A percentile compares a stretch with the other conserved stretches of the same genome.
Conservation (phyloP, 2,329 filamentous ascomycete species). For the Shiraia sp. region DNA sequence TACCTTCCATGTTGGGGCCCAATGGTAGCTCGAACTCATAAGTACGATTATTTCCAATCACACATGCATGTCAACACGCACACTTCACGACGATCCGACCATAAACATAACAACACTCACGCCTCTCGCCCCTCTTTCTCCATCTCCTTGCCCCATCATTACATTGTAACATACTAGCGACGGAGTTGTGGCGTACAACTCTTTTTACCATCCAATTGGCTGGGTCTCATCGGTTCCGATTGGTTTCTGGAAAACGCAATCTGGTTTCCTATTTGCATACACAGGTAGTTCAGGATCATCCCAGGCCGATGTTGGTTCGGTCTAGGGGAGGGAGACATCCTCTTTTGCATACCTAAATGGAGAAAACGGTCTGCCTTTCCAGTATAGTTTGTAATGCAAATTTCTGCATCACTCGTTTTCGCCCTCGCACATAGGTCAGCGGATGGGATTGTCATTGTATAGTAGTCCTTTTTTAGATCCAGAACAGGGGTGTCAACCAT, state of each 20-base stretch:
- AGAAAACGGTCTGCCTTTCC: conserved; percentile 12
- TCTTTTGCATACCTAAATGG: conserved; percentile 12
- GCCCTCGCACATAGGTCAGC: conserved; percentile 2
- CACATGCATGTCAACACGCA: conserved; percentile 8
- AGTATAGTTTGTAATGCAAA: conserved; percentile 27
- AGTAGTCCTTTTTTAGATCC: conserved; percentile 3
- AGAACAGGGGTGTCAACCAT: neutral
- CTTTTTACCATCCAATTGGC: conserved; percentile 7
- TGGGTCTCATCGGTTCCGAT: conserved; percentile 16
- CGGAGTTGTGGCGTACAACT: conserved; percentile 30
- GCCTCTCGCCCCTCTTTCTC: conserved; percentile 13
- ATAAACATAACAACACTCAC: conserved; percentile 7
- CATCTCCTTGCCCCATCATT: conserved; percentile 12
- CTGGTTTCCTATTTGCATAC: conserved; percentile 28
- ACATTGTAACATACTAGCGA: conserved; percentile 40
- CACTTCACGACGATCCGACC: conserved; percentile 22
- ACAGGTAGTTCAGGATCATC: conserved; percentile 8
- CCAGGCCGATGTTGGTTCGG: conserved; percentile 1
- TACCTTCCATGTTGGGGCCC: conserved; percentile 48
- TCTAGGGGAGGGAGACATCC: conserved; percentile 2
- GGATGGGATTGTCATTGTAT: conserved; percentile 10
- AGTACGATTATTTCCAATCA: conserved; percentile 26
- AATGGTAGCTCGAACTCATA: conserved; percentile 29
- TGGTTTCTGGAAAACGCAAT: conserved; percentile 30
- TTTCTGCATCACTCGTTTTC: conserved; percentile 14